Evolutionary conservation across 2,329 filamentous ascomycete species (phyloP).

Genomic region (Leptosphaerulina australis): DNA sequence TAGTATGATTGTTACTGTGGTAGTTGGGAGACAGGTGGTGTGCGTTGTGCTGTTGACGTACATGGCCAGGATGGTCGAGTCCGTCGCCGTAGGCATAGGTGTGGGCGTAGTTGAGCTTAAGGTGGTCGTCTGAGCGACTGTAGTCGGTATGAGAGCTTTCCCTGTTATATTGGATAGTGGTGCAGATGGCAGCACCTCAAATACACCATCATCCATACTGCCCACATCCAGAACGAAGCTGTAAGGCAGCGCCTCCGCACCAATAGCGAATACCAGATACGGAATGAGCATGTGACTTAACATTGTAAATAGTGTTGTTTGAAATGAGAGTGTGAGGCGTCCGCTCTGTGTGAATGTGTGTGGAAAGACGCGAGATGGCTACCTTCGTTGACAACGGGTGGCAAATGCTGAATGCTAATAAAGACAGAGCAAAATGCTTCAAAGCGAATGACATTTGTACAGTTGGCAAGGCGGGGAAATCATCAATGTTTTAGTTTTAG

Average conservation of each 20-base stretch:
- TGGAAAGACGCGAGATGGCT: not conserved
- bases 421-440: too few species aligned
- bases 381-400: not conserved
- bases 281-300: not conserved
- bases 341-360: not conserved
- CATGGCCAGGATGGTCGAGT: not conserved
- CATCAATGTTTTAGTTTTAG: not conserved
- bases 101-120: not conserved
- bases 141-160: not conserved
- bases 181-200: not conserved
- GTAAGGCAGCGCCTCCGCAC: not conserved
- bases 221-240: slow-evolving; percentile 7
- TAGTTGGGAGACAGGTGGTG: slow-evolving; percentile 2
- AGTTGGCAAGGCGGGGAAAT: not conserved
- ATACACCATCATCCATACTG: not conserved
- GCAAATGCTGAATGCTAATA: not conserved
- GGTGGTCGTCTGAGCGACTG: not conserved
- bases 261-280: not conserved
- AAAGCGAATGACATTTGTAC: too few species aligned
- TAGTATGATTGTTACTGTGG: not conserved
- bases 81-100: not conserved
- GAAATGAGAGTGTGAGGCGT: not conserved
- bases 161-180: not conserved
- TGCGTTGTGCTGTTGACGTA: not conserved
- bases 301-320: not conserved